phyloP scores from a whole-genome alignment of 495 filamentous ascomycete genomes.

The Achaetomiella virescens region DNA sequence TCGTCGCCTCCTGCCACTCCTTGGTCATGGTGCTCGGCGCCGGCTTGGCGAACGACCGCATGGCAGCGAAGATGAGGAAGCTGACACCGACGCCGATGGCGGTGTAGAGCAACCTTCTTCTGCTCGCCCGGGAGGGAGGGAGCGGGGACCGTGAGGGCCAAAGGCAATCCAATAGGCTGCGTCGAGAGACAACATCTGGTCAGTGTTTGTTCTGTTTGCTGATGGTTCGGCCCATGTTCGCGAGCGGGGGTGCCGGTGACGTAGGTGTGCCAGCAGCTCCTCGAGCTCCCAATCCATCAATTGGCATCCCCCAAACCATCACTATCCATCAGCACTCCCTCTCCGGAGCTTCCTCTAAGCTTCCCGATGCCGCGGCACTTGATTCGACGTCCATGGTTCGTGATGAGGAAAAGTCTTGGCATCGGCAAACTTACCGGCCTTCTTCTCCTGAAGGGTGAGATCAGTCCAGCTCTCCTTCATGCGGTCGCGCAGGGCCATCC shows the following conservation, averaged over 20 bases:
- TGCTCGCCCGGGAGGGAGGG: conserved; percentile 73
- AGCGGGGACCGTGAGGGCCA: conserved; percentile 87
- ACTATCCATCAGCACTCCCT: background rate
- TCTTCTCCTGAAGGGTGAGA: conserved; percentile 93
- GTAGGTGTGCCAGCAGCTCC: conserved; percentile 5
- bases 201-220: conserved; percentile 5
- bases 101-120: conserved; percentile 66
- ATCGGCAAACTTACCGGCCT: conserved; percentile 72
- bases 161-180: conserved; percentile 98
- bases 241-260: conserved; percentile 11
- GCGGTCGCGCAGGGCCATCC: conserved; percentile 94
- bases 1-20: conserved; percentile 88
- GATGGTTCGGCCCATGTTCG: conserved; percentile 10
- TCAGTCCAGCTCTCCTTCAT: conserved; percentile 98
- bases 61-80: conserved; percentile 57
- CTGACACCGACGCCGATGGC: conserved; percentile 52
- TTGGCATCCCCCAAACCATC: conserved; percentile 7
- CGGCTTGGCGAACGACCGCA: conserved; percentile 60
- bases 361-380: conserved; percentile 1
- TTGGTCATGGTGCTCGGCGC: conserved; percentile 82
- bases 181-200: conserved; percentile 9
- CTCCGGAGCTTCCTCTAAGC: conserved; percentile 5
- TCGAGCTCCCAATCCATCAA: conserved; percentile 19
- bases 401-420: background rate
- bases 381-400: background rate